Percentiles rank a stretch among this genome's conserved stretches.
Evolutionary conservation across 352 stramenopile genomes (phyloP).

Genomic region (Peronospora destructor): DNA sequence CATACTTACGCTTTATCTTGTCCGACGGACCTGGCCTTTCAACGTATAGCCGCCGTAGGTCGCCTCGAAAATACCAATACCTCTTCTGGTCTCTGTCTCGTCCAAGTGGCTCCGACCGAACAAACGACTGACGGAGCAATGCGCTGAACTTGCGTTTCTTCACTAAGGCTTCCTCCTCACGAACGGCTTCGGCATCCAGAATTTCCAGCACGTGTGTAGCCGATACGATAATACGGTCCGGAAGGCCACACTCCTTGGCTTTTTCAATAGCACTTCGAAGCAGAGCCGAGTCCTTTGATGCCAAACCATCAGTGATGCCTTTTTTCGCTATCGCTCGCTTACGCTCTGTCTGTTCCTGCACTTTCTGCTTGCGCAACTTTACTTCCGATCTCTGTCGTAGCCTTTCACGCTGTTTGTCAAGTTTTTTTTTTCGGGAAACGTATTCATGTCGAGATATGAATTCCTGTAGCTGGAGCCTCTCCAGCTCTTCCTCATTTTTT

Average conservation of each 20-base stretch:
- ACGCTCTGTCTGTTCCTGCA: constrained; percentile 58
- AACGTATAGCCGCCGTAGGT: constrained; percentile 61
- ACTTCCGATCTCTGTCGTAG: constrained; percentile 47
- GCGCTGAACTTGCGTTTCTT: constrained; percentile 61
- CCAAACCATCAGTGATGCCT: constrained; percentile 52
- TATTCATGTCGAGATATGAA: constrained; percentile 81
- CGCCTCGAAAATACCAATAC: constrained; percentile 75
- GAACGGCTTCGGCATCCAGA: constrained; percentile 51
- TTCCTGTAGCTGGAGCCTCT: constrained; percentile 49
- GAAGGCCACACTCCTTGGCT: constrained; percentile 59
- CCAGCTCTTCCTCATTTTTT: constrained; percentile 72
- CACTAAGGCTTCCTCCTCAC: constrained; percentile 54
- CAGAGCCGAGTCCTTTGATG: constrained; percentile 48
- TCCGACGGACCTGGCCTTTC: constrained; percentile 43
- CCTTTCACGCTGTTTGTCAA: constrained; percentile 60
- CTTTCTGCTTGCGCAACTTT: constrained; percentile 58
- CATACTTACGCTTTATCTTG: constrained; percentile 44
- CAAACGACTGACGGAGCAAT: constrained; percentile 56
- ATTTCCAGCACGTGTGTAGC: constrained; percentile 72
- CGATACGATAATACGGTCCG: constrained; percentile 58
- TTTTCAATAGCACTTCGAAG: constrained; percentile 63
- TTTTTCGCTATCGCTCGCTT: constrained; percentile 58
- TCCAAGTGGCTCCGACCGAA: constrained; percentile 70
- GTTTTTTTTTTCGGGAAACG: constrained; percentile 59
- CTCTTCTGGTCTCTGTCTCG: constrained; percentile 46